phyloP scores from a whole-genome alignment of 306 rosid genomes.

The Morella rubra region DNA sequence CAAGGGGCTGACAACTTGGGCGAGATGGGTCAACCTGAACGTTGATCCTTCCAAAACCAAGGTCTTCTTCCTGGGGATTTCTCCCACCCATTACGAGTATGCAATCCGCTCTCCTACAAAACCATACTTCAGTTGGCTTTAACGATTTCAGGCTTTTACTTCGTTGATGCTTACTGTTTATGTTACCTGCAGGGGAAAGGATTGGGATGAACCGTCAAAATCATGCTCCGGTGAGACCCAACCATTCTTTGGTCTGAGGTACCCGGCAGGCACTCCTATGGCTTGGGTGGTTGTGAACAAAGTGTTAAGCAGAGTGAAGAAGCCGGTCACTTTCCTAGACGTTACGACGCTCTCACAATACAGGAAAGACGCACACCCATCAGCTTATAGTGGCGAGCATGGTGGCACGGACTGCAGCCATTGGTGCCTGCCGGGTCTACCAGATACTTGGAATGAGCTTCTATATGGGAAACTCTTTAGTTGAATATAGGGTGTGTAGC shows the following conservation, averaged over 20 bases:
- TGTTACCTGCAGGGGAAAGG: slow-evolving; percentile 62
- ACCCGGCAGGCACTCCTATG: slow-evolving; percentile 84
- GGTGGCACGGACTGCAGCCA: slow-evolving; percentile 78
- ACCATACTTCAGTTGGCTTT: neutral
- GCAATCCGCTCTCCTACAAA: slow-evolving; percentile 16
- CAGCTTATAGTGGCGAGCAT: slow-evolving; percentile 53
- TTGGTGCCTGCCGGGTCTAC: slow-evolving; percentile 96
- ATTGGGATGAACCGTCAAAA: slow-evolving; percentile 75
- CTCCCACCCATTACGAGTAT: slow-evolving; percentile 87
- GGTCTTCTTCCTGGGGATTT: slow-evolving; percentile 90
- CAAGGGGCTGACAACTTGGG: slow-evolving; percentile 86
- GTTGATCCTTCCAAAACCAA: slow-evolving; percentile 72
- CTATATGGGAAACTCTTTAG: slow-evolving; percentile 58
- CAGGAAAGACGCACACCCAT: slow-evolving; percentile 90
- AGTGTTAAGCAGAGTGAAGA: slow-evolving; percentile 59
- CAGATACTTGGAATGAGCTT: slow-evolving; percentile 94
- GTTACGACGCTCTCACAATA: slow-evolving; percentile 73
- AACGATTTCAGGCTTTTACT: too few relatives aligned
- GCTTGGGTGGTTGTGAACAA: slow-evolving; percentile 82
- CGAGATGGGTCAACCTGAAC: slow-evolving; percentile 64
- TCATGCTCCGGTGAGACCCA: slow-evolving; percentile 64
- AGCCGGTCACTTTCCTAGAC: slow-evolving; percentile 73
- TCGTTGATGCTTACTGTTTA: neutral
- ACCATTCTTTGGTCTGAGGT: slow-evolving; percentile 69
- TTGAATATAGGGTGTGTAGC: slow-evolving; percentile 23